phyloP scores from a whole-genome alignment of 805 yeast species.

The Ogataea philodendri region DNA sequence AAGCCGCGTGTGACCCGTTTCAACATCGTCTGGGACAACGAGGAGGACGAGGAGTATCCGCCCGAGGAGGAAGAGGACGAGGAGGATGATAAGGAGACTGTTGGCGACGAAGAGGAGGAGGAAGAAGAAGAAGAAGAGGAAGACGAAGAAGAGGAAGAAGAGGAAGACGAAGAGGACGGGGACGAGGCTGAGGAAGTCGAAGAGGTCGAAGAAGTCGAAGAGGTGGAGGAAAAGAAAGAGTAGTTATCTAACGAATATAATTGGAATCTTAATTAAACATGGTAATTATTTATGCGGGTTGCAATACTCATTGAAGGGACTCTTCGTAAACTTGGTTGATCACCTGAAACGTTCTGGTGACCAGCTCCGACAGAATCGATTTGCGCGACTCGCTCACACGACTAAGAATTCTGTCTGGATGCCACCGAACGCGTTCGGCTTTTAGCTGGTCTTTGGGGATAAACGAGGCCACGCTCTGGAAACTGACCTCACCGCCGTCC shows the following conservation, averaged over 20 bases:
- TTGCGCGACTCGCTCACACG: constrained; percentile 14
- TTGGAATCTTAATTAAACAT: no score
- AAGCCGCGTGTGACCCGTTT: constrained; percentile 97
- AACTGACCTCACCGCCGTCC: constrained; percentile 14
- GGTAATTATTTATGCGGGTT: no score
- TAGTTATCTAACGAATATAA: constrained; percentile 4
- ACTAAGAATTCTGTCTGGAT: constrained; percentile 59
- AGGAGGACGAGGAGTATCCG: constrained; percentile 67
- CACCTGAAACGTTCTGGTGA: constrained; percentile 43
- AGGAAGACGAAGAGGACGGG: constrained; percentile 30
- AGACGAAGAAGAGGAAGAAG: constrained; percentile 43
- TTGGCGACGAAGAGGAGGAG: constrained; percentile 59
- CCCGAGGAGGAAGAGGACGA: constrained; percentile 65
- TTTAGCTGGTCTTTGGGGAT: constrained; percentile 32
- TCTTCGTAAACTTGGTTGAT: constrained; percentile 37
- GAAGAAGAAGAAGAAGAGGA: constrained; percentile 49
- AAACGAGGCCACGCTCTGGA: constrained; percentile 17
- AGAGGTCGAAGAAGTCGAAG: constrained; percentile 29
- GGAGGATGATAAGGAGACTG: constrained; percentile 53
- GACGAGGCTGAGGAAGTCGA: constrained; percentile 31
- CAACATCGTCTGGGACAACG: constrained; percentile 94
- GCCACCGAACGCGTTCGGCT: constrained; percentile 62
- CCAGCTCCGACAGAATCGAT: constrained; percentile 11
- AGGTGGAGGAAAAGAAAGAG: constrained; percentile 24
- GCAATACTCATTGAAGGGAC: background rate